Conservation (phyloP, 257 asterid genomes). For the Voacanga thouarsii region DNA sequence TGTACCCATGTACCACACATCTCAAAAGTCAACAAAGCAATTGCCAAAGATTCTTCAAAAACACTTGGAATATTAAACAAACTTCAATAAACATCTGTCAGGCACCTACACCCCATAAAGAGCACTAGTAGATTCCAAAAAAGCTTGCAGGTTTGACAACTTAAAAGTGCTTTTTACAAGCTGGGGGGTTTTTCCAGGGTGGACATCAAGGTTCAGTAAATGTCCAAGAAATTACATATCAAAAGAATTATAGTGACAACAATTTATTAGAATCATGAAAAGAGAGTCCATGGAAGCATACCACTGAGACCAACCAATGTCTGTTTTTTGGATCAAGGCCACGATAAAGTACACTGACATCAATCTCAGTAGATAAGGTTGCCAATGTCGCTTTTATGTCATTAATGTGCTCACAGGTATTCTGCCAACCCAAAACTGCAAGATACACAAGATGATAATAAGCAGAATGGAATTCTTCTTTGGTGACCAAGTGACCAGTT, state of each 20-base stretch:
- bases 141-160: background rate
- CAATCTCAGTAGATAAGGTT: conserved; percentile 81
- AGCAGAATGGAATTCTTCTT: conserved; percentile 2
- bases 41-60: background rate
- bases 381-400: conserved; percentile 72
- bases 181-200: background rate
- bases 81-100: background rate
- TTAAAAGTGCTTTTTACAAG: background rate
- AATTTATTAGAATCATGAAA: background rate
- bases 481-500: conserved; percentile 2
- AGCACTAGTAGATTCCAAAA: background rate
- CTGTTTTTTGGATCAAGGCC: conserved; percentile 87
- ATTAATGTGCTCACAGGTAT: conserved; percentile 73
- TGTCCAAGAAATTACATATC: background rate
- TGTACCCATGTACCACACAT: background rate
- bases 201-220: background rate
- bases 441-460: conserved; percentile 8
- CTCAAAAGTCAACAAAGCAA: background rate
- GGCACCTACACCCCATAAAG: background rate
- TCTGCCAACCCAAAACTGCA: conserved; percentile 96
- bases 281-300: conserved; percentile 33
- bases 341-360: conserved; percentile 74
- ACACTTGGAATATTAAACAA: background rate
- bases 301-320: conserved; percentile 83
- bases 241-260: background rate